Evolutionary conservation across 176 grass and related monocot species (phyloP).

Genomic region (Triticum monococcum): DNA sequence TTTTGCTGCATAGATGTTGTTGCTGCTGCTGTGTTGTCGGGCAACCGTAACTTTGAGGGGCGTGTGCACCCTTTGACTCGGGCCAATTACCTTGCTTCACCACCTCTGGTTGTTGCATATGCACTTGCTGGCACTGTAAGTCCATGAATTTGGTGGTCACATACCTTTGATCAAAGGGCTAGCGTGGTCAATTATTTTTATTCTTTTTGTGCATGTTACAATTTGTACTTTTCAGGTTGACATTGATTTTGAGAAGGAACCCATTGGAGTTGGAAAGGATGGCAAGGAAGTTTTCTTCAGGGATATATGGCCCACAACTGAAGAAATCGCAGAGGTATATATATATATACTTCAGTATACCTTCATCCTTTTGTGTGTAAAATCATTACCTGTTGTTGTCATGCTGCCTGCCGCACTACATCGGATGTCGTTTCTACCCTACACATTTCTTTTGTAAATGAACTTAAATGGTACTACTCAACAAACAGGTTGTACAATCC

Average conservation of each 20-base stretch:
- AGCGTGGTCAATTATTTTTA: not conserved
- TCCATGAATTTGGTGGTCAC: not conserved
- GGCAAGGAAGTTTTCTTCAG: constrained; percentile 80
- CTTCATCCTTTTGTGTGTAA: constrained; percentile 5
- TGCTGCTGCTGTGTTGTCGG: constrained; percentile 90
- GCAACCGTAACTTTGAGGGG: constrained; percentile 90
- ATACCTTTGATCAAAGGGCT: not conserved
- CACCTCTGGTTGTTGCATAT: constrained; percentile 92
- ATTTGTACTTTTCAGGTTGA: constrained; percentile 65
- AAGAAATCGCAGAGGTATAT: constrained; percentile 85
- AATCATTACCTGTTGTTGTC: not conserved
- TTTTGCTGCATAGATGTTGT: constrained; percentile 61
- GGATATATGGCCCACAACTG: constrained; percentile 96
- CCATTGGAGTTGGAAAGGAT: constrained; percentile 87
- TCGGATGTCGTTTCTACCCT: not conserved
- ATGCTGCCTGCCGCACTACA: not conserved
- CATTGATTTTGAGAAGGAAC: constrained; percentile 97
- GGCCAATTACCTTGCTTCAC: constrained; percentile 90
- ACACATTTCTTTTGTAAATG: constrained; percentile 2
- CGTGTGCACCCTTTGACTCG: constrained; percentile 84
- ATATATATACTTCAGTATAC: constrained; percentile 14
- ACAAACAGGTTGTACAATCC: constrained; percentile 71
- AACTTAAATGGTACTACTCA: constrained; percentile 24
- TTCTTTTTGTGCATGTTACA: constrained; percentile 13
- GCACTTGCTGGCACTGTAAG: constrained; percentile 93